These are phyloP conservation scores for Physaria fendleri DNA, from an alignment of 345 rosid species.

Conservation along the genomic window DNA sequence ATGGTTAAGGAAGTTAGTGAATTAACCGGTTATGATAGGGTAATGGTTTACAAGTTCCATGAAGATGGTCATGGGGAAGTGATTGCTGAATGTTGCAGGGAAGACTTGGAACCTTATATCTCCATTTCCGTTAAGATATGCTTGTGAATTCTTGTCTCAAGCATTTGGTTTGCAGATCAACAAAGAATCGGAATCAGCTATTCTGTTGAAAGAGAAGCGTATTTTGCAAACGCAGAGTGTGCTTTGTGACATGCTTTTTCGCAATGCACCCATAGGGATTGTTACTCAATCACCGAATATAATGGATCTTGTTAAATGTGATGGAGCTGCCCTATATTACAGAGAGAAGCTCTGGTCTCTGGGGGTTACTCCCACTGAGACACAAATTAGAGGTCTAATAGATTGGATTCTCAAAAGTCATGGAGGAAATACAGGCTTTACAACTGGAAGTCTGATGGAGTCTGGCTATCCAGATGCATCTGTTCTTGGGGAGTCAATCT, in stretches of 20 bases:
- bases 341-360: conserved; percentile 54
- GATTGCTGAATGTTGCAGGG: conserved; percentile 50
- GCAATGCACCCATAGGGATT: conserved; percentile 75
- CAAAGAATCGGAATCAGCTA: conserved; percentile 66
- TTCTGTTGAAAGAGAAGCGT: conserved; percentile 64
- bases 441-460: conserved; percentile 79
- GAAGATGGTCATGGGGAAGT: conserved; percentile 95
- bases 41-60: conserved; percentile 82
- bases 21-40: conserved; percentile 73
- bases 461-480: conserved; percentile 77
- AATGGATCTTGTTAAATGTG: conserved; percentile 83
- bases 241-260: conserved; percentile 82
- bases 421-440: conserved; percentile 55
- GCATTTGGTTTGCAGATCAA: conserved; percentile 68
- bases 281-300: conserved; percentile 72
- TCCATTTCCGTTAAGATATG: conserved; percentile 74
- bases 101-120: conserved; percentile 59
- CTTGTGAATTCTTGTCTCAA: conserved; percentile 81
- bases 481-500: conserved; percentile 55
- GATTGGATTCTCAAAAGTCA: conserved; percentile 67
- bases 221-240: conserved; percentile 64
- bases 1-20: conserved; percentile 72
- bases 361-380: conserved; percentile 67
- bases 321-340: conserved; percentile 77
- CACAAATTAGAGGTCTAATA: conserved; percentile 54